Conservation (phyloP, 1,139 yeast species). For the Kodamaea sp. region DNA sequence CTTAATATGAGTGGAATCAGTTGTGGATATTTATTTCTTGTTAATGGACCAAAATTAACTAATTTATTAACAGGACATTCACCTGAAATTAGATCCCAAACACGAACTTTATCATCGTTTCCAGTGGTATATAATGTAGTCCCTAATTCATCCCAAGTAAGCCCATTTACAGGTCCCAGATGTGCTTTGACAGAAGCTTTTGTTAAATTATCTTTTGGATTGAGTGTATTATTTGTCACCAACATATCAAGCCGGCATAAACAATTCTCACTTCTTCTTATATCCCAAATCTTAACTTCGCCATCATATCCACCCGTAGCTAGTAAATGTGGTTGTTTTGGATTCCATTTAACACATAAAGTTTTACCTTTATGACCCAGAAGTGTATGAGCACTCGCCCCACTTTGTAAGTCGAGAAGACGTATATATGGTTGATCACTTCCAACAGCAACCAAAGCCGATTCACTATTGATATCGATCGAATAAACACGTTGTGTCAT, state of each 20-base stretch:
- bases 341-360: constrained; percentile 74
- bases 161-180: constrained; percentile 69
- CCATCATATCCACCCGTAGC: constrained; percentile 81
- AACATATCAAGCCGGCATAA: constrained; percentile 57
- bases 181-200: constrained; percentile 57
- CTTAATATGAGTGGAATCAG: constrained; percentile 44
- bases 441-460: constrained; percentile 65
- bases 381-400: constrained; percentile 67
- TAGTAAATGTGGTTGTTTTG: constrained; percentile 54
- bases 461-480: constrained; percentile 45
- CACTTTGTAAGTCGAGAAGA: constrained; percentile 66
- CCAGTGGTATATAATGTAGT: constrained; percentile 61
- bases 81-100: constrained; percentile 62
- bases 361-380: constrained; percentile 64
- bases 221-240: constrained; percentile 23
- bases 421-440: constrained; percentile 69
- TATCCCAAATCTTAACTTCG: constrained; percentile 68
- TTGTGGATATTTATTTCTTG: constrained; percentile 60
- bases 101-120: constrained; percentile 69
- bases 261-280: constrained; percentile 64
- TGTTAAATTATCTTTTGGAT: constrained; percentile 25
- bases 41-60: constrained; percentile 74
- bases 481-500: constrained; percentile 50
- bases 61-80: constrained; percentile 56
- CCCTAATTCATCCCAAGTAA: constrained; percentile 67